phyloP scores from a whole-genome alignment of 192 early-diverging fungal genomes.

The Entomortierella parvispora region DNA sequence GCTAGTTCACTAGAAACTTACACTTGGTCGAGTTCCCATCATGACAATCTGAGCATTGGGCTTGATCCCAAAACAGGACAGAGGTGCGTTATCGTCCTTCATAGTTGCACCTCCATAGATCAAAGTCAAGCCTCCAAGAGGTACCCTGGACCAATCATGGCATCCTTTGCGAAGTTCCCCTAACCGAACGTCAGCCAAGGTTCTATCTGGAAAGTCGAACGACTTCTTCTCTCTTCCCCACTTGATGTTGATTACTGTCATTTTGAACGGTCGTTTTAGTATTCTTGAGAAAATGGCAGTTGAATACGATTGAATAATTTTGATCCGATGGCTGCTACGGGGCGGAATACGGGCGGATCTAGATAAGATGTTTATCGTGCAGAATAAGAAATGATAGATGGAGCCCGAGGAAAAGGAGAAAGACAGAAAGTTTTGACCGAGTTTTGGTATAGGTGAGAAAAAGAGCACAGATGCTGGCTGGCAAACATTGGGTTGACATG shows the following conservation, averaged over 20 bases:
- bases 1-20: conserved; percentile 33
- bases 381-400: no score
- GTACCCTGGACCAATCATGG: conserved; percentile 42
- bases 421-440: no score
- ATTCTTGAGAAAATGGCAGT: no score
- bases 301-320: no score
- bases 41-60: conserved; percentile 79
- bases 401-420: no score
- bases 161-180: conserved; percentile 33
- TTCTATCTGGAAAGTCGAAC: conserved; percentile 13
- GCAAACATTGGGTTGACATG: no score
- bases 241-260: conserved; percentile 35
- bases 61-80: conserved; percentile 79
- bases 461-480: no score
- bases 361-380: no score
- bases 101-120: conserved; percentile 65
- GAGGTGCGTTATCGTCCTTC: conserved; percentile 76
- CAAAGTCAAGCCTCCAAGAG: conserved; percentile 36
- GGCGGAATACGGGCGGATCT: no score
- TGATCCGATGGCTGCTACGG: no score
- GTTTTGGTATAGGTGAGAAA: no score
- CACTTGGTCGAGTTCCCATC: conserved; percentile 71
- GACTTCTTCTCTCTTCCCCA: conserved; percentile 44
- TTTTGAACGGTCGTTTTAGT: neutral
- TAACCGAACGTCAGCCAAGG: conserved; percentile 24